Evolutionary conservation across 2,329 filamentous ascomycete genomes (phyloP), one percentile per base, ranked within the genome.

Genomic region (Rhexocercosporidium sp.): DNA sequence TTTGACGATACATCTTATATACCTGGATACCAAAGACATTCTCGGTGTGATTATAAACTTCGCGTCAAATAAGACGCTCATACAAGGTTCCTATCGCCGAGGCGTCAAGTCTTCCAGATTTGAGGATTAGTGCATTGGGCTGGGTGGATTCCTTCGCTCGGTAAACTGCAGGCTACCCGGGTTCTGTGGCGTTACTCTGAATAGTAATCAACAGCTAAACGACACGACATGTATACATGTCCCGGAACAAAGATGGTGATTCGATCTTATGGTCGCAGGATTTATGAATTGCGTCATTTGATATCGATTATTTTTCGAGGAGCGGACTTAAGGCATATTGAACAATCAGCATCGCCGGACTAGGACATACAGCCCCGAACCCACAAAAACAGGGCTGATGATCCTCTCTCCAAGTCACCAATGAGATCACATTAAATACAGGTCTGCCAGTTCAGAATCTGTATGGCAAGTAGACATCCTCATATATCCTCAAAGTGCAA

Each of bases 311-410:
- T 18, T 44, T 44, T 1, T 11, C 14, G 20, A 2, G 44, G 9
- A 47, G 53, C 53, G 53, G 53, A 57, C 16, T 57, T 41, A 57
- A 57, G n/a, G 34, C 34, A 56, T 57, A n/a, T 22, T 16, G 53
- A 57, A 41, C 53, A 37, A 1, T 57, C 29, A 57, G 53, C 53
- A 57, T 25, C 12, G 8, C 53, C 18, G n/a, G 14, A 37, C 20
- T 11, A 6, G 51, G 51, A 34, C 18, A 11, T 31, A 18, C 27
- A 2, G 14, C 29, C n/a, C 4, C 18, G 4, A 12, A 22, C 29
- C 22, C 8, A 20, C 22, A 51, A 18, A 44, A 60, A 29, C 39
- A 60, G 37, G 20, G 56, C 56, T 22, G 39, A 59, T 44, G n/a
- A 41, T 4, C 18, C 11, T 7, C 34, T 7, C 39, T 16, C 18